A percentile compares a stretch with the other conserved stretches of the same genome.
Conservation (phyloP, 495 filamentous ascomycete species). For the Hypomontagnella monticulosa region DNA sequence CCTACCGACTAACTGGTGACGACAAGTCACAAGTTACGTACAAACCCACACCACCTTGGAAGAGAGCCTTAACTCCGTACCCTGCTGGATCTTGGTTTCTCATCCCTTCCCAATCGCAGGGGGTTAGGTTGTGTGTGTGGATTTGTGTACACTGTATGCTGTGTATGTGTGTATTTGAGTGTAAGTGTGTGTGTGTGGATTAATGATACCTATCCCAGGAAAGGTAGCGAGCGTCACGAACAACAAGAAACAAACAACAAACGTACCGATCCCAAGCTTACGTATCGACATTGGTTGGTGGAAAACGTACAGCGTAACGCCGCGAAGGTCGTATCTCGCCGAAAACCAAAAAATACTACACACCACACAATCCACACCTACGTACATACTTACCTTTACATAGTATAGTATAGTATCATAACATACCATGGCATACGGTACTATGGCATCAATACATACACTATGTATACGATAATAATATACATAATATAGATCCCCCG, state of each 20-base stretch:
- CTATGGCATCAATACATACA: too few relatives aligned
- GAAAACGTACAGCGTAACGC: constrained; percentile 4
- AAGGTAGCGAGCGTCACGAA: neutral
- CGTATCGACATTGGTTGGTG: constrained; percentile 18
- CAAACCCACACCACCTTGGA: constrained; percentile 12
- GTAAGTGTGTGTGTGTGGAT: constrained; percentile 16
- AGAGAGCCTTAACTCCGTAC: constrained; percentile 31
- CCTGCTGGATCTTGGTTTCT: constrained; percentile 40
- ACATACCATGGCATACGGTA: too few relatives aligned
- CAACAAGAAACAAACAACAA: constrained; percentile 1
- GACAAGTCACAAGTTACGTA: neutral
- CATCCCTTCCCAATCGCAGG: constrained; percentile 35
- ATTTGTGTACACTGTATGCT: neutral
- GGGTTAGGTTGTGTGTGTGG: neutral
- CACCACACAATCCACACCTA: too few relatives aligned
- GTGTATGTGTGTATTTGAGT: neutral
- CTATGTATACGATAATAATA: too few relatives aligned
- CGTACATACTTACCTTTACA: neutral
- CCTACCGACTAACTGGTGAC: constrained; percentile 13
- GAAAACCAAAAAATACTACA: neutral
- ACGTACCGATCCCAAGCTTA: constrained; percentile 2
- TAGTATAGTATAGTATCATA: neutral
- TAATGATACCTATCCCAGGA: constrained; percentile 26
- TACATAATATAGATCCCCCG: neutral
- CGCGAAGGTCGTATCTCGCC: constrained; percentile 25